Conservation (phyloP, 1,139 yeast genomes). For the Diutina neorugosa region DNA sequence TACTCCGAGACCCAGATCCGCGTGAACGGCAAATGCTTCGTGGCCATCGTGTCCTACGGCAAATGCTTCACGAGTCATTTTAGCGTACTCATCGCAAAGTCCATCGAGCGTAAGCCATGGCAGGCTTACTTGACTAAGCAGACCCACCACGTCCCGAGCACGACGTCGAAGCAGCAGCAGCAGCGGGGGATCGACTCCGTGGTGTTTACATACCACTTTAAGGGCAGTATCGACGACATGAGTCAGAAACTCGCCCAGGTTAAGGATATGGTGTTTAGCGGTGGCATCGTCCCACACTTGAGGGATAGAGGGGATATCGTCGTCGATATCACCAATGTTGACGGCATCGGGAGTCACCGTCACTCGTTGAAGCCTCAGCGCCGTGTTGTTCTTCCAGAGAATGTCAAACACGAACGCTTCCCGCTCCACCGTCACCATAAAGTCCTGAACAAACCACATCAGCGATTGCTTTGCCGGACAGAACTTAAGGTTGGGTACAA, state of each 20-base stretch:
- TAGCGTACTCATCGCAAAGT: background rate
- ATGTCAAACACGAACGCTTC: background rate
- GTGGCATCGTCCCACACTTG: background rate
- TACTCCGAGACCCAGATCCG: conserved; percentile 24
- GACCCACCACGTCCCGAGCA: background rate
- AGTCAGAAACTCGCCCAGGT: background rate
- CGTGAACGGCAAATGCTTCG: conserved; percentile 10
- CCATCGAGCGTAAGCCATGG: background rate
- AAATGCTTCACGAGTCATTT: background rate
- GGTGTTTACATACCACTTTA: background rate
- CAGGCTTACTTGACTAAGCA: background rate
- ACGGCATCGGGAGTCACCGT: background rate
- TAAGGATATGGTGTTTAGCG: background rate
- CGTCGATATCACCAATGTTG: background rate
- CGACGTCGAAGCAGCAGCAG: background rate
- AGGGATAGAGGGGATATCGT: background rate
- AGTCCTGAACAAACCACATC: conserved; percentile 3
- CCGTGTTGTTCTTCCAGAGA: background rate
- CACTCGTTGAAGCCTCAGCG: background rate
- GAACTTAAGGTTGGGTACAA: background rate
- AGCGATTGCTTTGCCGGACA: background rate
- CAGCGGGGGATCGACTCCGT: background rate
- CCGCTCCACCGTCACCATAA: background rate
- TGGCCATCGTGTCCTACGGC: background rate
- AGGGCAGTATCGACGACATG: background rate